These are phyloP conservation scores for Penicillium sp. DNA, from an alignment of 2,329 filamentous ascomycete species.

Conservation along the genomic window DNA sequence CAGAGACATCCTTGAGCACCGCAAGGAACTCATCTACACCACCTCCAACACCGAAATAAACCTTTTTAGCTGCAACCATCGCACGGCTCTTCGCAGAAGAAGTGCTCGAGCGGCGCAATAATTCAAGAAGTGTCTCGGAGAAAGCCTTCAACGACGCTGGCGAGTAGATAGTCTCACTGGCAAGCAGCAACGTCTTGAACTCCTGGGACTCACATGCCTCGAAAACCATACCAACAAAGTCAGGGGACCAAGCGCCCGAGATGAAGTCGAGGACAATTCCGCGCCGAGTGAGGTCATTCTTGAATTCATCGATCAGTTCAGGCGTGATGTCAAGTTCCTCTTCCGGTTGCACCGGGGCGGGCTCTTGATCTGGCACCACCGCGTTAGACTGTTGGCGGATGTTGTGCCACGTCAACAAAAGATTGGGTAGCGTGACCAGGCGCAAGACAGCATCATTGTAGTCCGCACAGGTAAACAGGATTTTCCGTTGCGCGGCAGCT, in stretches of 20 bases:
- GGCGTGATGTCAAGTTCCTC: slow-evolving; percentile 52
- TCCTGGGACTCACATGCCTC: slow-evolving; percentile 32
- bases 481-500: slow-evolving; percentile 15
- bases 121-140: slow-evolving; percentile 52
- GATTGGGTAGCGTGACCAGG: slow-evolving; percentile 62
- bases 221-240: slow-evolving; percentile 45
- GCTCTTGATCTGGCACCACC: slow-evolving; percentile 2
- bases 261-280: slow-evolving; percentile 56
- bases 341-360: slow-evolving; percentile 21
- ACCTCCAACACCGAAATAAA: slow-evolving; percentile 68
- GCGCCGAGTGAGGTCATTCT: slow-evolving; percentile 38
- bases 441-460: slow-evolving; percentile 62
- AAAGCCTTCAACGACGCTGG: slow-evolving; percentile 56
- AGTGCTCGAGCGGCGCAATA: slow-evolving; percentile 47
- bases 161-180: slow-evolving; percentile 66
- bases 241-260: slow-evolving; percentile 60
- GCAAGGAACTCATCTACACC: slow-evolving; percentile 61
- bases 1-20: slow-evolving; percentile 30
- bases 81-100: slow-evolving; percentile 42
- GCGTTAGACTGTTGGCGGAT: slow-evolving; percentile 12
- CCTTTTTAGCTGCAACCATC: slow-evolving; percentile 62
- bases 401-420: slow-evolving; percentile 56
- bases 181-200: slow-evolving; percentile 54
- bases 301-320: slow-evolving; percentile 49
- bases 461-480: slow-evolving; percentile 60